Evolutionary conservation across 257 asterid species (phyloP).

Genomic region (Solanum sejunctum): DNA sequence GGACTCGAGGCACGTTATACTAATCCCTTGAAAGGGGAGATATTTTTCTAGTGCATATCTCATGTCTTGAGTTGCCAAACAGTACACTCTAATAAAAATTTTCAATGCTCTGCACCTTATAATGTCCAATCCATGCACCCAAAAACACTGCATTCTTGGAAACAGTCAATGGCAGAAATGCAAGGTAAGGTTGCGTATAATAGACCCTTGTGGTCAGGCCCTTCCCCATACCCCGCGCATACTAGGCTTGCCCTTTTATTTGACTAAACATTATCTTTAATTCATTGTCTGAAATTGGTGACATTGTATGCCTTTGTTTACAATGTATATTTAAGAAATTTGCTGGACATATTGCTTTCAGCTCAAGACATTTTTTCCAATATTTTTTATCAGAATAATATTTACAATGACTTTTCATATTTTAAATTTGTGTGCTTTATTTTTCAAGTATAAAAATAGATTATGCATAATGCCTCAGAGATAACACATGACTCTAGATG

Average conservation of each 20-base stretch:
- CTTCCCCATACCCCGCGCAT: no score
- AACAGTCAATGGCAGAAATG: no score
- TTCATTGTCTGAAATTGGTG: not conserved
- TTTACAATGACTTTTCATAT: not conserved
- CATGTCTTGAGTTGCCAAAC: not conserved
- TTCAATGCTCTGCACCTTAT: not conserved
- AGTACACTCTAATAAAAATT: not conserved
- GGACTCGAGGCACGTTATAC: not conserved
- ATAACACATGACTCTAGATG: not conserved
- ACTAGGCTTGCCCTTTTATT: not conserved
- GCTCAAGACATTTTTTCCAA: not conserved
- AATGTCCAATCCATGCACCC: not conserved
- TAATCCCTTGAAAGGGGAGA: not conserved
- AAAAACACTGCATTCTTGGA: not conserved
- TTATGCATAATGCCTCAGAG: not conserved
- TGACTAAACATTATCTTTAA: not conserved
- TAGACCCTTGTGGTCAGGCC: no score
- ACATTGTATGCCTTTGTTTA: not conserved
- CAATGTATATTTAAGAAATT: not conserved
- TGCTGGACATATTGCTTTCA: not conserved
- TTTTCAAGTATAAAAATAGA: not conserved
- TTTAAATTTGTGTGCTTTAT: not conserved
- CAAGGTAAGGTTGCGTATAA: no score
- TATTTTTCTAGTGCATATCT: not conserved
- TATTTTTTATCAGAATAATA: not conserved